Percentiles rank a stretch among this genome's conserved stretches.
phyloP scores from a whole-genome alignment of 805 yeast species.

The Pichia cabralensis region DNA sequence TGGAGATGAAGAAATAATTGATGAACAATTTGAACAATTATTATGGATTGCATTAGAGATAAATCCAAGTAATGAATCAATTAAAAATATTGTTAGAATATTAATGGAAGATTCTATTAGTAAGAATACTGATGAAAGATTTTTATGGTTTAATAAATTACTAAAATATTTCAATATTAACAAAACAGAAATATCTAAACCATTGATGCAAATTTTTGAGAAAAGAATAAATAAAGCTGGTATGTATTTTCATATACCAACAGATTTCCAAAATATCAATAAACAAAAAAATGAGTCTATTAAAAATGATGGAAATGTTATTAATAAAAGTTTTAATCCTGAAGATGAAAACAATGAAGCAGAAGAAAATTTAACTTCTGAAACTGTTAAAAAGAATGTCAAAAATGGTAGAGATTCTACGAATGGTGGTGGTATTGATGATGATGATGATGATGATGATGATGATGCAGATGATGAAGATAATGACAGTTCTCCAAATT shows the following conservation, averaged over 20 bases:
- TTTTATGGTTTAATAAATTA: conserved; percentile 22
- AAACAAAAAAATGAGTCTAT: not conserved
- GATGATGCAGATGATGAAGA: conserved; percentile 7
- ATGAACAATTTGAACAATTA: conserved; percentile 14
- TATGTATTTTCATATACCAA: conserved; percentile 18
- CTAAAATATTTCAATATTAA: conserved; percentile 18
- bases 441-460: conserved; percentile 1
- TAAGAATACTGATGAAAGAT: conserved; percentile 11
- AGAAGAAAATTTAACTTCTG: conserved; percentile 8
- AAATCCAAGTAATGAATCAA: conserved; percentile 14
- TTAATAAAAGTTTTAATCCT: conserved; percentile 9
- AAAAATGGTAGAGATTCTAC: not conserved
- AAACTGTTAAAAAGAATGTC: not conserved
- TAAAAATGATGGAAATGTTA: not conserved
- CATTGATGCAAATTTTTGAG: conserved; percentile 18
- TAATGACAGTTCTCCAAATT: not conserved
- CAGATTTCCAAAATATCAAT: conserved; percentile 1
- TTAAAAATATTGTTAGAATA: conserved; percentile 14
- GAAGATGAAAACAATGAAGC: conserved; percentile 17
- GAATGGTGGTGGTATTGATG: conserved; percentile 1
- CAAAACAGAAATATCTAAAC: conserved; percentile 16
- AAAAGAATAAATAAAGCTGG: conserved; percentile 24
- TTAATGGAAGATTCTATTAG: conserved; percentile 16
- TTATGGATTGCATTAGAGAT: conserved; percentile 27
- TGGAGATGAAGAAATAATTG: conserved; percentile 9